These are phyloP conservation scores for Chernovozyma aurita DNA, from an alignment of 1,139 yeast genomes.

Conservation along the genomic window DNA sequence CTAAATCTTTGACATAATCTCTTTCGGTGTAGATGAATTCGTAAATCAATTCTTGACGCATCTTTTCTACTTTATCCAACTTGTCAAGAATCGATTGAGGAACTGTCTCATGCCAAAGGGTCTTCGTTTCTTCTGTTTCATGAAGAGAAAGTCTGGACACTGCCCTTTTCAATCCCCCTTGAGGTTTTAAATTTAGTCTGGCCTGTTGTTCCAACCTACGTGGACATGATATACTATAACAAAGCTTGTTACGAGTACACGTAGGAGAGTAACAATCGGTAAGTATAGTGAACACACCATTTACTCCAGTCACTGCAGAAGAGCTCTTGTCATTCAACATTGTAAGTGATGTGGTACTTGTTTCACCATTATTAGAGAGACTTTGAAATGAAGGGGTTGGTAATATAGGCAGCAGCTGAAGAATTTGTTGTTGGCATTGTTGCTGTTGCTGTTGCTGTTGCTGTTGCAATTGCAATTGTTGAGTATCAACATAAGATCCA, in stretches of 20 bases:
- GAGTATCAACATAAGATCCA: slow-evolving; percentile 25
- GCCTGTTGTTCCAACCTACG: slow-evolving; percentile 95
- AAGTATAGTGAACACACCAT: slow-evolving; percentile 88
- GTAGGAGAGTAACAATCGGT: slow-evolving; percentile 97
- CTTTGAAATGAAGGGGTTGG: slow-evolving; percentile 8
- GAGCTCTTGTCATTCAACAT: slow-evolving; percentile 6
- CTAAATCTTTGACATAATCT: slow-evolving; percentile 91
- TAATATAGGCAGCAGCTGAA: slow-evolving; percentile 9
- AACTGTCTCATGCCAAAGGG: slow-evolving; percentile 93
- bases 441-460: slow-evolving; percentile 11
- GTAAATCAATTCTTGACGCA: slow-evolving; percentile 91
- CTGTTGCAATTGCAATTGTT: slow-evolving; percentile 12
- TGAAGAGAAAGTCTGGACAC: slow-evolving; percentile 75
- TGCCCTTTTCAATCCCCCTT: slow-evolving; percentile 81
- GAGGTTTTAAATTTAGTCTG: slow-evolving; percentile 80
- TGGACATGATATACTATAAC: slow-evolving; percentile 98
- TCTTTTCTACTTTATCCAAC: slow-evolving; percentile 79
- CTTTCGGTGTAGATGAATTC: slow-evolving; percentile 93
- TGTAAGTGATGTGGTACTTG: slow-evolving; percentile 1
- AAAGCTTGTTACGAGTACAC: slow-evolving; percentile 79
- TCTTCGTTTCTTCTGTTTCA: slow-evolving; percentile 77
- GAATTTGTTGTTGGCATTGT: slow-evolving; percentile 15
- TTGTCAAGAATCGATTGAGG: slow-evolving; percentile 75
- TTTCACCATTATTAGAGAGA: slow-evolving; percentile 2
- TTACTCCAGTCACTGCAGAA: slow-evolving; percentile 41